Percentiles rank a stretch among this genome's conserved stretches.
phyloP scores from a whole-genome alignment of 1,139 yeast genomes.

The Nakaseomyces nivariensis region DNA sequence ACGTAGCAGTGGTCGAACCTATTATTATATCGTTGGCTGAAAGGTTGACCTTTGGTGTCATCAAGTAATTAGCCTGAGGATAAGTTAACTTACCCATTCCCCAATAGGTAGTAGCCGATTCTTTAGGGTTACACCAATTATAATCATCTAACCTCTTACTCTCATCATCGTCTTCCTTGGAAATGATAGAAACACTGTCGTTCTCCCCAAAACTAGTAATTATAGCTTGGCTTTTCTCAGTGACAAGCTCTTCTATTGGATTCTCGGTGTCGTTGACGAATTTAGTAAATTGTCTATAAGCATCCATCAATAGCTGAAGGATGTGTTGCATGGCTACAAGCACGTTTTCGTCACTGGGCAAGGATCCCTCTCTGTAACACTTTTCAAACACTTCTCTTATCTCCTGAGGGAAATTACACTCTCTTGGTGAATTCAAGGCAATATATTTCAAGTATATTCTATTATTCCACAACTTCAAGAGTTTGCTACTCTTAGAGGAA shows the following conservation, averaged over 20 bases:
- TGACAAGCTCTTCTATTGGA: slow-evolving; percentile 1
- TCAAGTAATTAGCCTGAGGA: background rate
- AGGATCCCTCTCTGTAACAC: slow-evolving; percentile 8
- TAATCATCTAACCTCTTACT: background rate
- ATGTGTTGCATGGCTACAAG: slow-evolving; percentile 22
- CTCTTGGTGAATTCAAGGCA: slow-evolving; percentile 21
- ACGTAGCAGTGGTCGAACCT: background rate
- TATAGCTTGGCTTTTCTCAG: background rate
- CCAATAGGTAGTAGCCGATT: background rate
- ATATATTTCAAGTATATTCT: slow-evolving; percentile 19
- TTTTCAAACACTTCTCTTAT: slow-evolving; percentile 18
- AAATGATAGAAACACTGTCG: background rate
- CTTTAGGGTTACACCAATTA: background rate
- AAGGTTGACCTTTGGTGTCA: slow-evolving; percentile 2
- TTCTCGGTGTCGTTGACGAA: background rate
- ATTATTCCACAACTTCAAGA: slow-evolving; percentile 18
- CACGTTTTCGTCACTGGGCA: slow-evolving; percentile 17
- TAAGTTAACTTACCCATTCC: background rate
- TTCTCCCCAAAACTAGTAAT: background rate
- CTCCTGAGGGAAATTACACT: slow-evolving; percentile 26
- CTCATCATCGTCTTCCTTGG: background rate
- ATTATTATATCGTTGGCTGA: slow-evolving; percentile 1
- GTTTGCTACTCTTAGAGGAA: background rate
- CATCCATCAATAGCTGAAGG: slow-evolving; percentile 20
- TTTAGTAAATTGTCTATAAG: slow-evolving; percentile 15